These are phyloP conservation scores for Parafenestella ontariensis DNA, from an alignment of 2,329 filamentous ascomycete genomes.

Conservation along the genomic window DNA sequence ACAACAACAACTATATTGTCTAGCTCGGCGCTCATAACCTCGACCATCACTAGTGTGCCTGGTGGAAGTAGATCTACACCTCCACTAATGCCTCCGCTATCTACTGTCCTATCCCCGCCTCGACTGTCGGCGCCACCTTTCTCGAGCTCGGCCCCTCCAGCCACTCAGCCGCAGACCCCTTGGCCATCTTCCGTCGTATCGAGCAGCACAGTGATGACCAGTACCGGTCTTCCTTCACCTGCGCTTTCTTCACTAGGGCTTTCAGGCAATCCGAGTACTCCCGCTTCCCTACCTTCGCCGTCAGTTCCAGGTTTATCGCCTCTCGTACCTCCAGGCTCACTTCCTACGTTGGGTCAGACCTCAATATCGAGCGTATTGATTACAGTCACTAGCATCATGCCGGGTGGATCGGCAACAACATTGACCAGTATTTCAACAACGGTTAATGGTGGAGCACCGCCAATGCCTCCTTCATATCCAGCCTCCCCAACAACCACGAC, in stretches of 20 bases:
- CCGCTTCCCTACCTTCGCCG: neutral
- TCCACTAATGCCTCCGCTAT: neutral
- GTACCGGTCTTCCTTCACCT: neutral
- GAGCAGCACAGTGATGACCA: neutral
- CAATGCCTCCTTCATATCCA: neutral
- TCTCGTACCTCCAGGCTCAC: neutral
- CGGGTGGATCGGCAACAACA: neutral
- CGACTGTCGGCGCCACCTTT: neutral
- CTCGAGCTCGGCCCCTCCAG: neutral
- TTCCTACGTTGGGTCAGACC: neutral
- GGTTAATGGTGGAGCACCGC: neutral
- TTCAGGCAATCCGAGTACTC: neutral
- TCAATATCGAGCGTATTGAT: neutral
- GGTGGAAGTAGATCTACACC: neutral
- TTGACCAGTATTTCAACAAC: neutral
- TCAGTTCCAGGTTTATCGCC: neutral
- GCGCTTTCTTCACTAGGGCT: neutral
- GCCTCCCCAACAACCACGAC: neutral
- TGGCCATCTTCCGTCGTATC: slow-evolving; percentile 2
- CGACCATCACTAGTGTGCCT: neutral
- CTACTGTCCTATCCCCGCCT: neutral
- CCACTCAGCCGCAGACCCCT: slow-evolving; percentile 12
- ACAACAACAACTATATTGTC: neutral
- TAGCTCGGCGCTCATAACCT: neutral
- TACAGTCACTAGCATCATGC: slow-evolving; percentile 1